Evolutionary conservation across 1,284 basidiomycete species (phyloP).

Genomic region (Vanrija sp.): DNA sequence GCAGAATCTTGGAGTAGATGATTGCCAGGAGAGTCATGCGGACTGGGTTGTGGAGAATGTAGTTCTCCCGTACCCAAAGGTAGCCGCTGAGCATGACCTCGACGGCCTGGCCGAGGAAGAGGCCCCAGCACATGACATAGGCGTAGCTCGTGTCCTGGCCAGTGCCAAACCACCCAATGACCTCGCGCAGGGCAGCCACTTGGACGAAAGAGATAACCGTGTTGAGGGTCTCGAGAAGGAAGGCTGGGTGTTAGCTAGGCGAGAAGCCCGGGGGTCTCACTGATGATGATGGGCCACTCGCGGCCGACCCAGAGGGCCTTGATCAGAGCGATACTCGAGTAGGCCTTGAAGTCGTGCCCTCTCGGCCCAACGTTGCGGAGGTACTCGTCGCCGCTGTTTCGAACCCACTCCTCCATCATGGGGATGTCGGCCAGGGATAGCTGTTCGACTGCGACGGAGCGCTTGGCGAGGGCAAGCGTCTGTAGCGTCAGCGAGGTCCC

Average conservation of each 20-base stretch:
- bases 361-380: conserved; percentile 4
- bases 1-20: conserved; percentile 45
- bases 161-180: conserved; percentile 34
- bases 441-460: conserved; percentile 26
- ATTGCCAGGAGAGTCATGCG: conserved; percentile 37
- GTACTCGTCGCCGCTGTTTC: conserved; percentile 17
- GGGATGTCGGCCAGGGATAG: conserved; percentile 40
- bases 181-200: conserved; percentile 37
- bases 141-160: conserved; percentile 35
- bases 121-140: conserved; percentile 44
- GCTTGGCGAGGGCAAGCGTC: conserved; percentile 27
- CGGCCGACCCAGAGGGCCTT: conserved; percentile 33
- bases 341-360: conserved; percentile 14
- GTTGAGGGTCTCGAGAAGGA: conserved; percentile 30
- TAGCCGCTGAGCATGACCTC: conserved; percentile 30
- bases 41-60: conserved; percentile 40
- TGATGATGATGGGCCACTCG: conserved; percentile 25
- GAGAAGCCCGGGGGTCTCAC: conserved; percentile 14
- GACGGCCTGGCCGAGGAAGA: conserved; percentile 37
- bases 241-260: conserved; percentile 18
- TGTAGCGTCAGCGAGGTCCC: conserved; percentile 8
- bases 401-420: conserved; percentile 34
- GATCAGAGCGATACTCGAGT: conserved; percentile 28
- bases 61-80: conserved; percentile 40
- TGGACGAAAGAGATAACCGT: conserved; percentile 33